phyloP scores from a whole-genome alignment of 495 filamentous ascomycete genomes.

The Tuber magnatum region DNA sequence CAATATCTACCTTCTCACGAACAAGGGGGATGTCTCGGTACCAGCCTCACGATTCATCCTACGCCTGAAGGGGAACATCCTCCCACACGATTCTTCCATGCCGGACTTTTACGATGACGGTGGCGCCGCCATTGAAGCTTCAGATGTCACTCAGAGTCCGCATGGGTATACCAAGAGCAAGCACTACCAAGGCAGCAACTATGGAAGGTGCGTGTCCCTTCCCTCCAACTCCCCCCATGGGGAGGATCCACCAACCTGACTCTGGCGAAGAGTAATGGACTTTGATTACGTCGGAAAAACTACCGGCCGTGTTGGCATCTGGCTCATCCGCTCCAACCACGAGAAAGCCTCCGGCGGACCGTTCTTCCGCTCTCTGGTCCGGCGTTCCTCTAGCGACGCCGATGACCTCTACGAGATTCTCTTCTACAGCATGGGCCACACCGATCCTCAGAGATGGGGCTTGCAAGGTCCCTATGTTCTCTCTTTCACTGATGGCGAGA shows the following conservation, averaged over 20 bases:
- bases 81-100: conserved; percentile 19
- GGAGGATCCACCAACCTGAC: background rate
- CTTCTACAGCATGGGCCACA: conserved; percentile 50
- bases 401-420: conserved; percentile 28
- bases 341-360: conserved; percentile 49
- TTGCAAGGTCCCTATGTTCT: conserved; percentile 43
- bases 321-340: conserved; percentile 38
- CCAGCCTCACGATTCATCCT: conserved; percentile 24
- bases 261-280: conserved; percentile 15
- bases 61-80: conserved; percentile 25
- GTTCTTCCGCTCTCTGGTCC: conserved; percentile 41
- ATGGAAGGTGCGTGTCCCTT: conserved; percentile 13
- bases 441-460: conserved; percentile 40
- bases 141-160: conserved; percentile 19
- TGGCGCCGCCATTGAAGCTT: conserved; percentile 19
- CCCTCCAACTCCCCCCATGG: background rate
- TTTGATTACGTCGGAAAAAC: conserved; percentile 32
- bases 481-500: conserved; percentile 37
- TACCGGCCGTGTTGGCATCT: conserved; percentile 17
- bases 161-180: conserved; percentile 25
- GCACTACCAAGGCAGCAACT: conserved; percentile 28
- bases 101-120: conserved; percentile 19
- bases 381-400: conserved; percentile 13
- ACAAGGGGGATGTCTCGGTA: conserved; percentile 23
- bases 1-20: conserved; percentile 28